phyloP scores from a whole-genome alignment of 345 rosid genomes.

The Ailanthus altissimus region DNA sequence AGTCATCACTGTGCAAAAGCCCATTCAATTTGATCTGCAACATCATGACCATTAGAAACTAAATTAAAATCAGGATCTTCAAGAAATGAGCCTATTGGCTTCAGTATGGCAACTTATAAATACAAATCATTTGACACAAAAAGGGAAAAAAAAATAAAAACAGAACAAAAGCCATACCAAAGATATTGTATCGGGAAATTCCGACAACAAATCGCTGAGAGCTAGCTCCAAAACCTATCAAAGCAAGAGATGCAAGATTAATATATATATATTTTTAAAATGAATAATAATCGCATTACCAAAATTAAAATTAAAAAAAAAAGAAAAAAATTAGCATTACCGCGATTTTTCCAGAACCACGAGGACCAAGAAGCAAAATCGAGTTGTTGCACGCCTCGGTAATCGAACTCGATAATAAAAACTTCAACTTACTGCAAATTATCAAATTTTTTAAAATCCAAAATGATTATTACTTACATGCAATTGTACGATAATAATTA shows the following conservation, averaged over 20 bases:
- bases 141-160: not conserved
- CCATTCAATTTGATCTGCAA: constrained; percentile 90
- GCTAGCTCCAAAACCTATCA: constrained; percentile 86
- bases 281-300: not conserved
- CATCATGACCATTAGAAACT: constrained; percentile 6
- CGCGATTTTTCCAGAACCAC: constrained; percentile 84
- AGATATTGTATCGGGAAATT: constrained; percentile 69
- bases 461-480: not conserved
- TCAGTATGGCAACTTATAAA: not conserved
- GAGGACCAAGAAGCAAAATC: constrained; percentile 86
- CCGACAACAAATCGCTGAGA: constrained; percentile 59
- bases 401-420: constrained; percentile 65
- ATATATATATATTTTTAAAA: not conserved
- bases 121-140: not conserved
- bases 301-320: not conserved
- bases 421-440: constrained; percentile 70
- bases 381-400: constrained; percentile 90
- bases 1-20: constrained; percentile 80
- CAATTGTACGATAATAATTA: not conserved
- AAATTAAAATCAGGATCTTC: constrained; percentile 6
- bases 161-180: constrained; percentile 47
- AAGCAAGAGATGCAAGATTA: not conserved
- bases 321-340: constrained; percentile 41
- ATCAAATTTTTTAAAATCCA: not conserved
- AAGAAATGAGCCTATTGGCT: not conserved